Conservation (phyloP, 202 grass and related monocot genomes). For the Sporobolus alterniflorus region DNA sequence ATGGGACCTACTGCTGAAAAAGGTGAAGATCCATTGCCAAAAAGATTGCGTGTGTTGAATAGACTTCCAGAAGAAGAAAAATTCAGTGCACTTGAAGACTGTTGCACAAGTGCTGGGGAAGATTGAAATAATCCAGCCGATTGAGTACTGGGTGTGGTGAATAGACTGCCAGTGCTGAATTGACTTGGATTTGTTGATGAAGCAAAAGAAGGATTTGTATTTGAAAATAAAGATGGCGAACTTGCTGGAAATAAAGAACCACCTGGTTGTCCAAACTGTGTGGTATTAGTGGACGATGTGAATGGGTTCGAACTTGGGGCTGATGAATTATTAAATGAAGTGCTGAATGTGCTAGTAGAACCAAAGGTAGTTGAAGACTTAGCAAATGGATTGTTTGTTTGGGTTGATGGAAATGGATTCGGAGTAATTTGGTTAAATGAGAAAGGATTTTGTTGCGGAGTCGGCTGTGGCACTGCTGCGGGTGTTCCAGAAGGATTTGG, state of each 20-base stretch:
- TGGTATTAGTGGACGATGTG: constrained; percentile 33
- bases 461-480: constrained; percentile 29
- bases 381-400: constrained; percentile 53
- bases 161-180: constrained; percentile 43
- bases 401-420: constrained; percentile 40
- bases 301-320: constrained; percentile 50
- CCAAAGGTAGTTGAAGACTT: constrained; percentile 55
- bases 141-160: constrained; percentile 49
- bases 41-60: constrained; percentile 48
- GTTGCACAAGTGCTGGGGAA: constrained; percentile 51
- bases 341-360: constrained; percentile 37
- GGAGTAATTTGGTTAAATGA: constrained; percentile 38
- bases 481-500: constrained; percentile 66
- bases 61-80: constrained; percentile 54
- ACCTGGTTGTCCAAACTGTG: constrained; percentile 51
- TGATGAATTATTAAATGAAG: constrained; percentile 37
- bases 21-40: constrained; percentile 49
- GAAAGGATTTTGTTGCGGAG: constrained; percentile 42
- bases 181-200: constrained; percentile 34
- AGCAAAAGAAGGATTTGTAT: constrained; percentile 33
- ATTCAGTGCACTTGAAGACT: constrained; percentile 36
- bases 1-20: constrained; percentile 47
- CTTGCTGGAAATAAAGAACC: constrained; percentile 48
- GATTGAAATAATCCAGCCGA: constrained; percentile 58
- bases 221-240: constrained; percentile 52